phyloP scores from a whole-genome alignment of 2,329 filamentous ascomycete species.

The Colletotrichum tropicale region DNA sequence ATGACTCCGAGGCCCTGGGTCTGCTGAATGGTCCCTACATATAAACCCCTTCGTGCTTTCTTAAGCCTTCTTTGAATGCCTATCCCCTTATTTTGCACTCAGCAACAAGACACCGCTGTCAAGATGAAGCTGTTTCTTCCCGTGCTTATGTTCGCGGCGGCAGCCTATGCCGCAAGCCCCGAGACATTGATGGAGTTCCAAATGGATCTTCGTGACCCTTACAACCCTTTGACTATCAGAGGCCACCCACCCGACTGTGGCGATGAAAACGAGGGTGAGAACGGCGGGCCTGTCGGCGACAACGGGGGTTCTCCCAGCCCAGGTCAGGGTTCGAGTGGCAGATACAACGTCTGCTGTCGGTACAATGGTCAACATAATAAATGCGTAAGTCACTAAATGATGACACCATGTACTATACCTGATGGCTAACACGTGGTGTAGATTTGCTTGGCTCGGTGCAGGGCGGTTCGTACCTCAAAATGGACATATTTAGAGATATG shows the following conservation, averaged over 20 bases:
- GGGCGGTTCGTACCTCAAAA: neutral
- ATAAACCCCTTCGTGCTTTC: neutral
- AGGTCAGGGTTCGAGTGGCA: neutral
- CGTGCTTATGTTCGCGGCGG: neutral
- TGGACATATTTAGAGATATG: rapidly evolving
- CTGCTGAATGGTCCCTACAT: neutral
- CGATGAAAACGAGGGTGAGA: neutral
- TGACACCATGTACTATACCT: rapidly evolving
- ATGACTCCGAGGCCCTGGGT: neutral
- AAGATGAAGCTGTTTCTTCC: neutral
- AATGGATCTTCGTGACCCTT: neutral
- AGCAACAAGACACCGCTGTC: rapidly evolving
- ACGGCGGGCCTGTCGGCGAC: neutral
- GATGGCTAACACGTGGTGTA: neutral
- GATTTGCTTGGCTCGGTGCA: neutral
- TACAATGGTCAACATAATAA: neutral
- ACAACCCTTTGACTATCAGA: neutral
- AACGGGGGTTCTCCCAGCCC: neutral
- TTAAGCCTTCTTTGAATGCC: rapidly evolving
- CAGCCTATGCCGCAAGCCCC: neutral
- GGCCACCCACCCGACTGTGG: neutral
- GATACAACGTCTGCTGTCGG: neutral
- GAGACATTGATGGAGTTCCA: neutral
- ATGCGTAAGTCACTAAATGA: neutral
- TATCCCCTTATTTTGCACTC: neutral